Conservation (phyloP, 148 eudicot species). For the Hydrangea macrophylla region DNA sequence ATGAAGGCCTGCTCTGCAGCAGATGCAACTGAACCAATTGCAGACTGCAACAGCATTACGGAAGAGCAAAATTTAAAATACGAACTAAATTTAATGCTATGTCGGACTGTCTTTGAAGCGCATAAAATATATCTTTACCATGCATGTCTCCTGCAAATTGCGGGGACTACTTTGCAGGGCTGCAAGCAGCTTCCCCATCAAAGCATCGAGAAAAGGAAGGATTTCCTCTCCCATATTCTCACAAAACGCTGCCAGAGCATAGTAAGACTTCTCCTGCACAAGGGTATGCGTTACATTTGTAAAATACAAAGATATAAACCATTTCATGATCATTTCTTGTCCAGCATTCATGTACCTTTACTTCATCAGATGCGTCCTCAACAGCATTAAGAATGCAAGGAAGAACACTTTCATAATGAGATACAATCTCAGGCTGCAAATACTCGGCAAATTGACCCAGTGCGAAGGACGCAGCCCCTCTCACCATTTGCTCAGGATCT, state of each 20-base stretch:
- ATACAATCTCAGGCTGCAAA: conserved; percentile 93
- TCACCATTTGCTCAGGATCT: conserved; percentile 92
- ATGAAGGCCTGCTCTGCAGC: conserved; percentile 93
- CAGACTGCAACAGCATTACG: conserved; percentile 56
- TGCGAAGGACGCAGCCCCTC: conserved; percentile 97
- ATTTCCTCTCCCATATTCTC: conserved; percentile 96
- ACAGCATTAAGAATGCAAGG: conserved; percentile 82
- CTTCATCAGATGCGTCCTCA: conserved; percentile 91
- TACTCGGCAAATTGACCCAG: conserved; percentile 93
- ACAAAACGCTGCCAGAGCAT: conserved; percentile 95
- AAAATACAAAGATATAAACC: conserved; percentile 7
- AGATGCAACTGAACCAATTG: conserved; percentile 93
- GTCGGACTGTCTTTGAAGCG: neutral
- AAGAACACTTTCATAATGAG: conserved; percentile 84
- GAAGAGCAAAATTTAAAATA: conserved; percentile 1
- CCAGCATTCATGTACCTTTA: conserved; percentile 52
- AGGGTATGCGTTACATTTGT: conserved; percentile 4
- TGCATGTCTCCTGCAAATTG: conserved; percentile 94
- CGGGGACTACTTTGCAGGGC: conserved; percentile 82
- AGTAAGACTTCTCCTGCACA: conserved; percentile 90
- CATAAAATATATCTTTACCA: conserved; percentile 46
- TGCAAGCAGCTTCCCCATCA: conserved; percentile 78
- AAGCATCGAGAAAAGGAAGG: conserved; percentile 83
- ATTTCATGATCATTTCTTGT: conserved; percentile 1
- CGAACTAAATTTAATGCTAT: conserved; percentile 6